Evolutionary conservation across 2,329 filamentous ascomycete genomes (phyloP).

Genomic region (Akanthomyces dipterigenus): DNA sequence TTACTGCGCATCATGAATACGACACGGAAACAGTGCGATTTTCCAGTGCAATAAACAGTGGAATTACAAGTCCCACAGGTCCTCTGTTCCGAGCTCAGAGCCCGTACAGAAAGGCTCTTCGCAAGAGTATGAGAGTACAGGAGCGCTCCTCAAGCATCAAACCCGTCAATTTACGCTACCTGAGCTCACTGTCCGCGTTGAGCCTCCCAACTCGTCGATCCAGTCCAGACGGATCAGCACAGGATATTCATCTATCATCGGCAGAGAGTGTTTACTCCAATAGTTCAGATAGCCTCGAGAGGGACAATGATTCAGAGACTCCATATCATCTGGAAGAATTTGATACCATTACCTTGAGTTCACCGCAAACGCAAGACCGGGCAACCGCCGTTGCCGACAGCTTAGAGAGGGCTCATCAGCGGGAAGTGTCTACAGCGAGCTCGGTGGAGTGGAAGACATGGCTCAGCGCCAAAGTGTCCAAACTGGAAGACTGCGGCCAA

Average conservation of each 20-base stretch:
- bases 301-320: neutral
- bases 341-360: neutral
- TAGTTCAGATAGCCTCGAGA: slow-evolving; percentile 17
- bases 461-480: slow-evolving; percentile 46
- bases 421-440: slow-evolving; percentile 35
- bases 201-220: slow-evolving; percentile 34
- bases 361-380: neutral
- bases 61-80: slow-evolving; percentile 40
- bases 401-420: slow-evolving; percentile 20
- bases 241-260: slow-evolving; percentile 31
- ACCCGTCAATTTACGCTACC: slow-evolving; percentile 28
- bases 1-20: neutral
- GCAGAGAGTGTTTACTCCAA: slow-evolving; percentile 45
- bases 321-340: neutral
- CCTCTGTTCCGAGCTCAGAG: slow-evolving; percentile 49
- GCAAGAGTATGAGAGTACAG: slow-evolving; percentile 35
- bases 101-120: slow-evolving; percentile 47
- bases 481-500: slow-evolving; percentile 28
- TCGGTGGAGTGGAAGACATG: slow-evolving; percentile 50
- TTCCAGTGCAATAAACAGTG: slow-evolving; percentile 1
- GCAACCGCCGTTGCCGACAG: neutral
- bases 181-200: slow-evolving; percentile 33
- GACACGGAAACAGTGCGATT: neutral
- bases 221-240: slow-evolving; percentile 34
- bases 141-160: slow-evolving; percentile 12